Evolutionary conservation across 176 grass and related monocot species (phyloP).

Genomic region (Areca catechu): DNA sequence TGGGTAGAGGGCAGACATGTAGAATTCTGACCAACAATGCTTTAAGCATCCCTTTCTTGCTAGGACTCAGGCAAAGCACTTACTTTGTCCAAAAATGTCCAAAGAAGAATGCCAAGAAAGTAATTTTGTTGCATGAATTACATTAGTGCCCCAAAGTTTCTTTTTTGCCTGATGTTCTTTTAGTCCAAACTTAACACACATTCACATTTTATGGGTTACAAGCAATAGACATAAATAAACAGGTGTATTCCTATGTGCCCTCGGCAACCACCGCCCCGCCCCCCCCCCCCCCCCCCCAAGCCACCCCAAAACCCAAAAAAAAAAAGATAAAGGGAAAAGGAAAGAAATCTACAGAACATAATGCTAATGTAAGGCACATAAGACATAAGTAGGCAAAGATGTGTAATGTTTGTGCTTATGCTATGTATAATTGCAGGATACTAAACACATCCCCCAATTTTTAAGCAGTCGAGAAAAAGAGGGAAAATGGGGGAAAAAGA

Average conservation of each 20-base stretch:
- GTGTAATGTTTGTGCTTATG: slow-evolving; percentile 16
- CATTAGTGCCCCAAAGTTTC: slow-evolving; percentile 16
- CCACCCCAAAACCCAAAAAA: too few relatives aligned
- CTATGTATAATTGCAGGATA: not conserved
- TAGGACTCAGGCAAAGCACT: slow-evolving; percentile 32
- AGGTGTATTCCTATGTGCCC: too few relatives aligned
- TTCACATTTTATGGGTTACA: too few relatives aligned
- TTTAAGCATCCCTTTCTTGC: slow-evolving; percentile 25
- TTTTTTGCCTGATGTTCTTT: not conserved
- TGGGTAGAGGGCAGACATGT: slow-evolving; percentile 18
- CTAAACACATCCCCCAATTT: not conserved
- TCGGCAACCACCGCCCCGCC: too few relatives aligned
- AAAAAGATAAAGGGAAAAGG: too few relatives aligned
- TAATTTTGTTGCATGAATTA: slow-evolving; percentile 6
- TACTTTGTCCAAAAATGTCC: slow-evolving; percentile 30
- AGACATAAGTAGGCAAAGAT: too few relatives aligned
- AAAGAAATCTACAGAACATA: too few relatives aligned
- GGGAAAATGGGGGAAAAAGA: not conserved
- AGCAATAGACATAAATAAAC: too few relatives aligned
- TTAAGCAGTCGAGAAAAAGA: not conserved
- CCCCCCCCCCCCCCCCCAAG: too few relatives aligned
- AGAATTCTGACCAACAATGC: slow-evolving; percentile 28
- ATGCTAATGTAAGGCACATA: too few relatives aligned
- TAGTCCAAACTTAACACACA: too few relatives aligned
- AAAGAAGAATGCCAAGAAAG: slow-evolving; percentile 8